Evolutionary conservation across 768 basidiomycete genomes (phyloP).

Genomic region (Rhizopogon salebrosus): DNA sequence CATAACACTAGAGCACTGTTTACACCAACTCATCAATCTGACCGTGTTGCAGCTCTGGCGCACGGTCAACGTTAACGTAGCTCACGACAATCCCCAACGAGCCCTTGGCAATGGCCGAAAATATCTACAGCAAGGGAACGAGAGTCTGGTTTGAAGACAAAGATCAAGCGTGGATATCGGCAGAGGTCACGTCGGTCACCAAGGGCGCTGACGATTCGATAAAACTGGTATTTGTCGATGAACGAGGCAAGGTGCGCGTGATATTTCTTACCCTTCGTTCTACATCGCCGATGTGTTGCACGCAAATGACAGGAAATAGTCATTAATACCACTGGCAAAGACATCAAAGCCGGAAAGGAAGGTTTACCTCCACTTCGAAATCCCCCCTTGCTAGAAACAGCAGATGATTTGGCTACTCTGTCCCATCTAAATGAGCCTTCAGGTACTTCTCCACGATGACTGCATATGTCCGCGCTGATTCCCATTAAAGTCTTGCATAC

Average conservation of each 20-base stretch:
- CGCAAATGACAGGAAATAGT: conserved; percentile 55
- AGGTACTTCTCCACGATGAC: conserved; percentile 42
- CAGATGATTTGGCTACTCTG: conserved; percentile 96
- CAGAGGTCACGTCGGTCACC: conserved; percentile 65
- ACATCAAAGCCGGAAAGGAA: conserved; percentile 75
- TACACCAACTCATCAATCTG: neutral
- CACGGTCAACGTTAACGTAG: neutral
- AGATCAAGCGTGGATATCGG: conserved; percentile 91
- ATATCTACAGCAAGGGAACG: conserved; percentile 87
- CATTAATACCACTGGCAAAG: conserved; percentile 73
- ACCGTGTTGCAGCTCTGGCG: conserved; percentile 1
- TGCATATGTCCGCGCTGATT: neutral
- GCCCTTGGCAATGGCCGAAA: conserved; percentile 67
- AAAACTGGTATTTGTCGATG: conserved; percentile 82
- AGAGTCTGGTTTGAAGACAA: conserved; percentile 93
- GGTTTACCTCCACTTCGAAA: conserved; percentile 91
- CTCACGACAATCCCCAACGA: conserved; percentile 13
- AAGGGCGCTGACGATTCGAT: conserved; percentile 69
- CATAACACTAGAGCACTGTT: neutral
- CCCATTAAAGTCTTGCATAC: conserved; percentile 78
- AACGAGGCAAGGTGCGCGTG: conserved; percentile 77
- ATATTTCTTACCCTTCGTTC: conserved; percentile 6
- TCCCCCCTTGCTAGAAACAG: conserved; percentile 92
- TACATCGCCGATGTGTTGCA: neutral
- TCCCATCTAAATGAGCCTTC: conserved; percentile 98